phyloP scores from a whole-genome alignment of 495 filamentous ascomycete species.

The Endocarpon pusillum region DNA sequence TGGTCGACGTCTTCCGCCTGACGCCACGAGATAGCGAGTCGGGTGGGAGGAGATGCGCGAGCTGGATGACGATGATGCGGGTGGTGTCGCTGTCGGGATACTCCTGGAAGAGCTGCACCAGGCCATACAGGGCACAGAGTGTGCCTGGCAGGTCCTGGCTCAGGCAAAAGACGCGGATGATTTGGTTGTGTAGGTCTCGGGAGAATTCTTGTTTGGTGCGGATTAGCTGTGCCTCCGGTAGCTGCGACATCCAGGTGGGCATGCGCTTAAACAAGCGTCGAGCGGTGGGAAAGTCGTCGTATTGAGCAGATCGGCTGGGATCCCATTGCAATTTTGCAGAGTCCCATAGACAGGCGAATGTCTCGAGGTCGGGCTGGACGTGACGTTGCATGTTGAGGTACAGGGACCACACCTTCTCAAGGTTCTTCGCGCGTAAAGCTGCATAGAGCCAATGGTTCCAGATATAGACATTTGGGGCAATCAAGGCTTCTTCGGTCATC shows the following conservation, averaged over 20 bases:
- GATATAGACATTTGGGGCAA: constrained; percentile 49
- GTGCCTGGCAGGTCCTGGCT: constrained; percentile 38
- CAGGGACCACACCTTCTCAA: constrained; percentile 34
- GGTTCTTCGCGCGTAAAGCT: constrained; percentile 33
- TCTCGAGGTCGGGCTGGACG: constrained; percentile 45
- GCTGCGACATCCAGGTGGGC: constrained; percentile 31
- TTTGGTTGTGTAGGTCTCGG: constrained; percentile 36
- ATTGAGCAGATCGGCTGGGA: constrained; percentile 20
- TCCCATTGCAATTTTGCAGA: constrained; percentile 36
- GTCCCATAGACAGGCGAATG: constrained; percentile 53
- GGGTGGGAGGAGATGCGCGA: constrained; percentile 21
- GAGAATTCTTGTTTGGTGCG: constrained; percentile 22
- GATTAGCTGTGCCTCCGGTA: constrained; percentile 9
- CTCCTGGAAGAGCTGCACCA: constrained; percentile 37
- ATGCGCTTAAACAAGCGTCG: constrained; percentile 45
- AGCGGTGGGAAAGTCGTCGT: constrained; percentile 23
- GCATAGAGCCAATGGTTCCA: constrained; percentile 60
- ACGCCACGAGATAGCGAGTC: too few species aligned
- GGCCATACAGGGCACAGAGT: constrained; percentile 39
- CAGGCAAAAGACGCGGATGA: constrained; percentile 37
- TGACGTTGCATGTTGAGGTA: constrained; percentile 31
- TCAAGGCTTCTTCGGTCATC: constrained; percentile 39
- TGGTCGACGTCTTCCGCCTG: too few species aligned
- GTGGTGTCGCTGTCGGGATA: constrained; percentile 31
- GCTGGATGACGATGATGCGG: constrained; percentile 32